Percentiles rank a stretch among this genome's conserved stretches.
phyloP scores from a whole-genome alignment of 2,329 filamentous ascomycete genomes.

The Penicillium sp. region DNA sequence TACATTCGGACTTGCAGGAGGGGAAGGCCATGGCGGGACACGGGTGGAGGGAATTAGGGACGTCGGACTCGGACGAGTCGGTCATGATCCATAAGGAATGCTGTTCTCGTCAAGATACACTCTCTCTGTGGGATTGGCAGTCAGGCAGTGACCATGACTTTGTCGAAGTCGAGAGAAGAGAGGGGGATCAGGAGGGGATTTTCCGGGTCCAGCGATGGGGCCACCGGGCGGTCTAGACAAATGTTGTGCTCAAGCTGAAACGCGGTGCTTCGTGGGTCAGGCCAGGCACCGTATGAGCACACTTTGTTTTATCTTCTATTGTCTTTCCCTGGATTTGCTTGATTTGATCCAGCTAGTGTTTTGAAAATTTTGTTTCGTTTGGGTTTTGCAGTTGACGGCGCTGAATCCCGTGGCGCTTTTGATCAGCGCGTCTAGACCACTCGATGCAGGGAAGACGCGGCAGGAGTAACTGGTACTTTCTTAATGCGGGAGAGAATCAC shows the following conservation, averaged over 20 bases:
- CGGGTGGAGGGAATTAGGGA: conserved; percentile 24
- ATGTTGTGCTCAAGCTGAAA: conserved; percentile 17
- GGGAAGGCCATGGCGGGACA: conserved; percentile 26
- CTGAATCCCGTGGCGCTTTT: conserved; percentile 3
- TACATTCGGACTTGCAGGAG: conserved; percentile 29
- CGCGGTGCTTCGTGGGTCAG: conserved; percentile 11
- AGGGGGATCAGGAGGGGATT: conserved; percentile 22
- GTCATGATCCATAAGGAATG: conserved; percentile 31
- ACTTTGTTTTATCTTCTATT: too few relatives aligned
- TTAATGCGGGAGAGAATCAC: too few relatives aligned
- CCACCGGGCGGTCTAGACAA: conserved; percentile 32
- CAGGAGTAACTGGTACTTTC: background rate
- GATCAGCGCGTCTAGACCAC: conserved; percentile 24
- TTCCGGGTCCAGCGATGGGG: conserved; percentile 22
- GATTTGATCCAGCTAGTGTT: too few relatives aligned
- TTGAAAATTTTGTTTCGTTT: conserved; percentile 5
- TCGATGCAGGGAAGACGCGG: background rate
- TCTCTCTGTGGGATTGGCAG: conserved; percentile 6
- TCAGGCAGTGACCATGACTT: conserved; percentile 11
- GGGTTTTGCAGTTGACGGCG: conserved; percentile 7
- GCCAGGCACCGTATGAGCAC: background rate
- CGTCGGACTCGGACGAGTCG: conserved; percentile 31
- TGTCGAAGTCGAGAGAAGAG: conserved; percentile 7
- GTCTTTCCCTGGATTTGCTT: too few relatives aligned
- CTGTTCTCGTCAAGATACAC: too few relatives aligned